These are phyloP conservation scores for Apiotrichum brassicae DNA, from an alignment of 1,284 basidiomycete genomes.

Conservation along the genomic window DNA sequence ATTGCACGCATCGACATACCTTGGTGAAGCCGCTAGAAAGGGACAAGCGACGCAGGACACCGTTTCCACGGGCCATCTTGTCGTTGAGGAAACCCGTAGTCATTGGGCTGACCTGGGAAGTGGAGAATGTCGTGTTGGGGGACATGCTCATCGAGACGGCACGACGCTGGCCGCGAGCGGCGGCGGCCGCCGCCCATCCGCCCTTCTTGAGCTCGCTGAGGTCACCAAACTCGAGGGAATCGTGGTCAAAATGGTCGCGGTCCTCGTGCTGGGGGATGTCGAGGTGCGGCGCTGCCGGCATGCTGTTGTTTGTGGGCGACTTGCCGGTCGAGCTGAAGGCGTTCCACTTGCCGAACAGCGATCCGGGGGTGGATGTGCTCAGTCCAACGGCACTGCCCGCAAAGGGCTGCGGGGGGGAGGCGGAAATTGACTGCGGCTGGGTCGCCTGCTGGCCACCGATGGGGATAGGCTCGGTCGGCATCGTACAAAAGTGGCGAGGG, in stretches of 20 bases:
- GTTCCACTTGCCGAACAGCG: conserved; percentile 16
- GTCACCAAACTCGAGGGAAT: conserved; percentile 39
- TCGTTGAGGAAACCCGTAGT: conserved; percentile 28
- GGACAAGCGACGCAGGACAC: conserved; percentile 36
- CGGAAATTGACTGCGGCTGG: conserved; percentile 7
- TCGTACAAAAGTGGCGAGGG: neutral
- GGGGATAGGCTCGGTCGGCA: conserved; percentile 15
- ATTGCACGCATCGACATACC: conserved; percentile 14
- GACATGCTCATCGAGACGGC: conserved; percentile 29
- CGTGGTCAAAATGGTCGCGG: conserved; percentile 29
- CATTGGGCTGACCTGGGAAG: neutral
- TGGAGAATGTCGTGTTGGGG: conserved; percentile 7
- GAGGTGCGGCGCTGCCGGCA: conserved; percentile 4
- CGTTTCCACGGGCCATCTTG: conserved; percentile 39
- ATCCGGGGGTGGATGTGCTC: conserved; percentile 2
- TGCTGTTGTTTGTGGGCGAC: neutral
- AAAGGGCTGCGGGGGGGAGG: conserved; percentile 31
- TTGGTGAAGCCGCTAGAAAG: conserved; percentile 26
- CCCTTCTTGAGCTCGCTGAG: conserved; percentile 24
- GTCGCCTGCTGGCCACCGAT: conserved; percentile 1
- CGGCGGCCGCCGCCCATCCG: conserved; percentile 25
- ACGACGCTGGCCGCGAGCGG: conserved; percentile 20
- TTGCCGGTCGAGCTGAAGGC: conserved; percentile 7
- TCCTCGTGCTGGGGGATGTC: conserved; percentile 10
- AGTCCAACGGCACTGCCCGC: conserved; percentile 6